These are phyloP conservation scores for Sutorius australiensis DNA, from an alignment of 768 basidiomycete species.

Conservation along the genomic window DNA sequence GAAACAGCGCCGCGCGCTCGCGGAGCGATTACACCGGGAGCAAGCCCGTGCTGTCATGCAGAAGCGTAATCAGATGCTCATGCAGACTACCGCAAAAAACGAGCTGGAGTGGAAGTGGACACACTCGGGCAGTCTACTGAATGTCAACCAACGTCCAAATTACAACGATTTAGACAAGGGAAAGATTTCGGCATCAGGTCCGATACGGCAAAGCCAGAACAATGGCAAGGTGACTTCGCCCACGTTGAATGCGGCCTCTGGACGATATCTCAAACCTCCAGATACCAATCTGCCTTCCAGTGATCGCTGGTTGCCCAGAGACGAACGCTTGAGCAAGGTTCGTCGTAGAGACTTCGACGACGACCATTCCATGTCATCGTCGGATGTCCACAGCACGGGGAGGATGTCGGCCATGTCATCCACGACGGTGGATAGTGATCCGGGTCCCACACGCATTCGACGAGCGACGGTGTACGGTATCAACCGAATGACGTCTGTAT, in stretches of 20 bases:
- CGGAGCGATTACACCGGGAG: constrained; percentile 72
- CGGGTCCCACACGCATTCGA: constrained; percentile 68
- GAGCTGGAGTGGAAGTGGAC: constrained; percentile 62
- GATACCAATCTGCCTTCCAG: constrained; percentile 34
- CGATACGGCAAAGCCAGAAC: constrained; percentile 57
- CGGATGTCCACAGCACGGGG: constrained; percentile 73
- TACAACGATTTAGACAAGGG: constrained; percentile 36
- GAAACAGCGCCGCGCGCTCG: constrained; percentile 74
- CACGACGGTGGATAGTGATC: constrained; percentile 82
- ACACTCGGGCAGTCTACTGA: constrained; percentile 41
- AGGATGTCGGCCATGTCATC: constrained; percentile 78
- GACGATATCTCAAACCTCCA: constrained; percentile 44
- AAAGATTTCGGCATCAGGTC: constrained; percentile 57
- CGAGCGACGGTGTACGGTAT: constrained; percentile 62
- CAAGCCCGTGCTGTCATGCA: constrained; percentile 91
- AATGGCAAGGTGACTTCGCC: constrained; percentile 40
- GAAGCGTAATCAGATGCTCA: constrained; percentile 77
- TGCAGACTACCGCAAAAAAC: constrained; percentile 45
- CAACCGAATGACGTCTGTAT: constrained; percentile 72
- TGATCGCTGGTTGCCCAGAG: constrained; percentile 47
- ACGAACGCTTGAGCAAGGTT: constrained; percentile 69
- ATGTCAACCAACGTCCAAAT: constrained; percentile 33
- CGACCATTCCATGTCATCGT: constrained; percentile 88
- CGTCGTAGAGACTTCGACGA: constrained; percentile 83
- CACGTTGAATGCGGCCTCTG: constrained; percentile 60